These are phyloP conservation scores for Podaxis rugospora DNA, from an alignment of 768 basidiomycete species.

Conservation along the genomic window DNA sequence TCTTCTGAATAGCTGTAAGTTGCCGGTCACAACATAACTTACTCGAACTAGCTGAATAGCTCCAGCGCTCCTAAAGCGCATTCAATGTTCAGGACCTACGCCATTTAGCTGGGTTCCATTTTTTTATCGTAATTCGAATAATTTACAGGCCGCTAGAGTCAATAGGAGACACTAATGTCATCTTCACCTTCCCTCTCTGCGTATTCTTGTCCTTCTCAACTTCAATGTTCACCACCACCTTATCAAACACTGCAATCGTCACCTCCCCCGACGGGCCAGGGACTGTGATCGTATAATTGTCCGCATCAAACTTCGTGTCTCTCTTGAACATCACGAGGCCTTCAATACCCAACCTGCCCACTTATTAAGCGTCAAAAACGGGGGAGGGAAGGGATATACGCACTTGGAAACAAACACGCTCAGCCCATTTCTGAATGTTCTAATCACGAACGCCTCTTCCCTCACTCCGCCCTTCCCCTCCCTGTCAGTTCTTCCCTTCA, in stretches of 20 bases:
- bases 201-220: conserved; percentile 96
- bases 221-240: conserved; percentile 83
- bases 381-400: conserved; percentile 24
- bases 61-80: no score
- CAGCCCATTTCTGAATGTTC: conserved; percentile 91
- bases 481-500: conserved; percentile 63
- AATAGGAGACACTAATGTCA: conserved; percentile 68
- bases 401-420: conserved; percentile 96
- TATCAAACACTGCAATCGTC: conserved; percentile 87
- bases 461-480: conserved; percentile 38
- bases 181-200: conserved; percentile 84
- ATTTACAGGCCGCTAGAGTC: conserved; percentile 43
- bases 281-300: conserved; percentile 80
- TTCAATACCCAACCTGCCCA: conserved; percentile 80
- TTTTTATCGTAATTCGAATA: not conserved
- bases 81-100: no score
- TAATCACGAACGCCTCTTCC: conserved; percentile 91
- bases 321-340: conserved; percentile 93
- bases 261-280: conserved; percentile 44
- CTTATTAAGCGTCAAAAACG: not conserved
- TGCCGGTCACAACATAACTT: no score
- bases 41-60: no score
- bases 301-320: conserved; percentile 85
- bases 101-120: no score
- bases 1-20: no score